Percentiles rank a stretch among this genome's conserved stretches.
phyloP scores from a whole-genome alignment of 2,329 filamentous ascomycete species.

The Alternaria sp. region DNA sequence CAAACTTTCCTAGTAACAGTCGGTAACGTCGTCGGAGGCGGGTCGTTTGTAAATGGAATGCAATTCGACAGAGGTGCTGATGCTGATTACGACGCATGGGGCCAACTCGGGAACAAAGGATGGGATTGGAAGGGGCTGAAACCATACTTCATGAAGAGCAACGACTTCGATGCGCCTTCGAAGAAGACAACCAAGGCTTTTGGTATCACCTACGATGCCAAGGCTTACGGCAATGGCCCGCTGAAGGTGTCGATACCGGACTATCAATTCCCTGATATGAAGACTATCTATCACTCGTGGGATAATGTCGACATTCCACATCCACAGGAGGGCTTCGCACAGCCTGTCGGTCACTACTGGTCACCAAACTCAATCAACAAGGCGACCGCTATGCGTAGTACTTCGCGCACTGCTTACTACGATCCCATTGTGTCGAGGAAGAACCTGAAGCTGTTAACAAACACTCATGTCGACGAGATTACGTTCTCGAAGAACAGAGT shows the following conservation, averaged over 20 bases:
- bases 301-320: constrained; percentile 6
- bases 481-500: constrained; percentile 2
- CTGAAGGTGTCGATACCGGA: constrained; percentile 13
- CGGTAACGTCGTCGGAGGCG: constrained; percentile 41
- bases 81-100: constrained; percentile 13
- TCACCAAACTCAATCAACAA: constrained; percentile 23
- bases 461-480: constrained; percentile 12
- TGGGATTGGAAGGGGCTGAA: constrained; percentile 6
- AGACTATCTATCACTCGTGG: constrained; percentile 10
- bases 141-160: constrained; percentile 16
- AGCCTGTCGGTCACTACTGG: constrained; percentile 37
- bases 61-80: constrained; percentile 38
- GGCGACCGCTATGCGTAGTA: constrained; percentile 10
- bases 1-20: constrained; percentile 17
- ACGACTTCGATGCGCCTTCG: constrained; percentile 21
- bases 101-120: neutral
- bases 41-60: constrained; percentile 45
- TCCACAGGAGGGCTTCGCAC: constrained; percentile 15
- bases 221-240: constrained; percentile 12
- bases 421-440: constrained; percentile 14
- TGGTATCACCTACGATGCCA: constrained; percentile 21
- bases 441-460: constrained; percentile 16
- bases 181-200: constrained; percentile 12
- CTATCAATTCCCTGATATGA: constrained; percentile 19
- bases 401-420: constrained; percentile 17